Percentiles rank a stretch among this genome's conserved stretches.
Conservation (phyloP, 2,329 filamentous ascomycete genomes). For the Fusarium sp. region DNA sequence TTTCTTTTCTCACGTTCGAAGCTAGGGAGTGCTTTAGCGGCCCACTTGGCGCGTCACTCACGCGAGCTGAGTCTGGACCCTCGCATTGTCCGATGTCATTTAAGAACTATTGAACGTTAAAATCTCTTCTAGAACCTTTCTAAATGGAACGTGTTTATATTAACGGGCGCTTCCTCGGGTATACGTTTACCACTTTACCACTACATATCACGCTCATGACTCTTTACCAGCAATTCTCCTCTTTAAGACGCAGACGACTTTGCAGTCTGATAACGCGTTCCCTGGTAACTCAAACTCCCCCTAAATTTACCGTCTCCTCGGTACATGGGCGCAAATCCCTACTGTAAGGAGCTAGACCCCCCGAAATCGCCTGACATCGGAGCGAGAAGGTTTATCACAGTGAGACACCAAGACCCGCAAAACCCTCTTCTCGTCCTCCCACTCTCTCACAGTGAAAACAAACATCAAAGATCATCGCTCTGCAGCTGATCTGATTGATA, state of each 20-base stretch:
- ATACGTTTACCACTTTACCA: fast-evolving
- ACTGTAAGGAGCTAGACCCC: background rate
- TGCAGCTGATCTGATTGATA: background rate
- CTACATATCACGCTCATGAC: background rate
- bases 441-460: constrained; percentile 28
- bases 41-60: constrained; percentile 5
- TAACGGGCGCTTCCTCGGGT: fast-evolving
- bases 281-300: too few species aligned
- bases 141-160: background rate
- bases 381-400: constrained; percentile 29
- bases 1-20: background rate
- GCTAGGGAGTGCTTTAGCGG: background rate
- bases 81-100: background rate
- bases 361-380: constrained; percentile 8
- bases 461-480: background rate
- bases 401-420: constrained; percentile 20
- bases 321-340: background rate
- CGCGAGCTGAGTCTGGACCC: background rate
- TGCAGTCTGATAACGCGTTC: background rate
- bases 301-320: background rate
- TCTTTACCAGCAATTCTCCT: too few species aligned
- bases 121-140: background rate
- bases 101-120: background rate
- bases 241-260: background rate
- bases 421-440: background rate